Evolutionary conservation across 2,329 filamentous ascomycete genomes (phyloP), one percentile per base, ranked within the genome.

Genomic region (Alternaria metachromatica): DNA sequence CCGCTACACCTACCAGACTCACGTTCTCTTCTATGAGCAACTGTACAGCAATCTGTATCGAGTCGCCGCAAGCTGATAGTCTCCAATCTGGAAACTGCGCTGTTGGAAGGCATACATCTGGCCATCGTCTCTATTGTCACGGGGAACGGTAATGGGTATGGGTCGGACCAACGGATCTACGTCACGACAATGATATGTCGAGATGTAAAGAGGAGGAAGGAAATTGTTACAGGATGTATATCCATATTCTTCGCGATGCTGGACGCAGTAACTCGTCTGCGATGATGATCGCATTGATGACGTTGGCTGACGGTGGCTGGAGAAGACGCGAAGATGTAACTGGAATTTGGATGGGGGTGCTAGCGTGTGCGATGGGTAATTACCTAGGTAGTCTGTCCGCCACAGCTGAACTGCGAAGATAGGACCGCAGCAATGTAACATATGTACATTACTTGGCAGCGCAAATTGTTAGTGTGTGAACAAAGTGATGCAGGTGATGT

Each of bases 241-340:
- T 48, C 37, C 30, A 41, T 53, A 8, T 50, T 54, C 44, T 60
- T 60, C 57, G 53, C 61, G 62, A 66, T 43, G 53, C 26, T 26
- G 55, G 33, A 50, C 70, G 66, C 68, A 66, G 64, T 66, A 60
- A 67, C 63, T 57, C 54, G 62, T 59, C 68, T 61, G 68, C 60
- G 55, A 61, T 63, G 50, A 58, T 64, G 51, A 58, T 59, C 46
- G 58, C 20, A 45, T 51, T 45, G 45, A 50, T 55, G 46, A 54
- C 28, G 48, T n/a, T 33, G 8, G 21, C 33, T 59, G 30, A 46
- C 53, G 15, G 46, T 20, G 49, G 59, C 43, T 37, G 55, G 23
- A 23, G 49, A 46, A 44, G 45, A 53, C 41, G 28, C 28, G 45
- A 33, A 30, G 21, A 56, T 49, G 30, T 15, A 11, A 30, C 45